These are phyloP conservation scores for Paraconiothyrium sp. DNA, from an alignment of 2,329 filamentous ascomycete genomes.

Conservation along the genomic window DNA sequence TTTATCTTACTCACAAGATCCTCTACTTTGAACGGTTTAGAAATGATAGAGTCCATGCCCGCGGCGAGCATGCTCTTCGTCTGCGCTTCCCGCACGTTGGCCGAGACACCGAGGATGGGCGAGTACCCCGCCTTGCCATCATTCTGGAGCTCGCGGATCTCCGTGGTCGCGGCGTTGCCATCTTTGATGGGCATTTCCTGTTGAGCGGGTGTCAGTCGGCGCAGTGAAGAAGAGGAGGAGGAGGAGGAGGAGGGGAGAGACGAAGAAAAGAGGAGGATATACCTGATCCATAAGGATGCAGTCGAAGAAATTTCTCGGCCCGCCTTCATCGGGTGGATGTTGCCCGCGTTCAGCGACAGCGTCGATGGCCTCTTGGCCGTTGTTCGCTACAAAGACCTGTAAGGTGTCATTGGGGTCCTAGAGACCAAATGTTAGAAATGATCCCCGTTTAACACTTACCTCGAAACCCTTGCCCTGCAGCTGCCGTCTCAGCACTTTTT, in stretches of 20 bases:
- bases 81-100: constrained; percentile 50
- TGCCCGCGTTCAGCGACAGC: constrained; percentile 44
- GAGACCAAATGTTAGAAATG: no score
- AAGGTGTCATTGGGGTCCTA: neutral
- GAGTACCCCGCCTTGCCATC: constrained; percentile 42
- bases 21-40: constrained; percentile 52
- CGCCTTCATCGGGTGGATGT: constrained; percentile 19
- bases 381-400: constrained; percentile 49
- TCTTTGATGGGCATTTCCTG: constrained; percentile 58
- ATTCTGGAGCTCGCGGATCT: constrained; percentile 51
- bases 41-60: constrained; percentile 52
- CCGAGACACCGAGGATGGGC: constrained; percentile 51
- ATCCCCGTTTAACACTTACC: constrained; percentile 28
- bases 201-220: neutral
- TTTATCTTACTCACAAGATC: constrained; percentile 43
- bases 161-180: constrained; percentile 51
- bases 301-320: constrained; percentile 47
- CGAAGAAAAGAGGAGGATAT: neutral
- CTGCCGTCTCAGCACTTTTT: constrained; percentile 60
- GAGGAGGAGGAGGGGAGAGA: neutral
- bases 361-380: constrained; percentile 58
- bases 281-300: constrained; percentile 50
- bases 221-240: neutral
- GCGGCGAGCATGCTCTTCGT: constrained; percentile 45
- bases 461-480: constrained; percentile 56